Evolutionary conservation across 2,329 filamentous ascomycete species (phyloP), one percentile per base, ranked within the genome.

Genomic region (Colletotrichum lupini): DNA sequence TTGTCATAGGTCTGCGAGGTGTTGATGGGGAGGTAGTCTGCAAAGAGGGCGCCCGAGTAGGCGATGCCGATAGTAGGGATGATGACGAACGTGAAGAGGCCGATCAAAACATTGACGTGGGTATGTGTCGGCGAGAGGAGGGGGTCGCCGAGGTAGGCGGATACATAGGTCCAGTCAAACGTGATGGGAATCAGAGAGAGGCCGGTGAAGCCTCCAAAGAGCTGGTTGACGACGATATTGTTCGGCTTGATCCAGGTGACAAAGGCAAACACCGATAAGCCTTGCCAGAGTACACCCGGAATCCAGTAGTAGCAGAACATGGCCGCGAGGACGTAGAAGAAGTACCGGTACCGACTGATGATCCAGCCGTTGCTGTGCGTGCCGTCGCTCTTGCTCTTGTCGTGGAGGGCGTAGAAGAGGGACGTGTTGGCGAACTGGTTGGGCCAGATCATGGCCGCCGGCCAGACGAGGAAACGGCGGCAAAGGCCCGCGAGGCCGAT

Each of bases 361-460:
- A 70, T 77, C 86, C 85, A 87, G 1, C 85, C 85, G 67, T 85
- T 82, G 24, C 81, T 78, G 11, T 82, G 83, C 1, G 78, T 69
- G 1, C 85, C 83, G 68, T 87, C 78, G 28, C 79, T 82, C 64
- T 83, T 82, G 58, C 78, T 81, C 74, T 82, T 82, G 65, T 85
- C 83, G 58, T 85, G 84, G 3, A 86, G 81, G 19, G 82, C 83
- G 35, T 84, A 81, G 74, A 90, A 84, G 8, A 90, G 81, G 0
- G 85, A 83, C 0, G 84, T 85, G 73, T 85, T 88, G 3, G 83
- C 85, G 67, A 87, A 82, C 19, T 86, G 84, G 58, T 79, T 83
- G 2, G 90, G 90, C 89, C 90, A 92, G 72, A 91, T 87, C 89
- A 91, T 91, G 37, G 88, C 86, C 1, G 90, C 87, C 0, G 88